A percentile compares a stretch with the other conserved stretches of the same genome.
Conservation (phyloP, 2,329 filamentous ascomycete species). For the Fusarium papillatum region DNA sequence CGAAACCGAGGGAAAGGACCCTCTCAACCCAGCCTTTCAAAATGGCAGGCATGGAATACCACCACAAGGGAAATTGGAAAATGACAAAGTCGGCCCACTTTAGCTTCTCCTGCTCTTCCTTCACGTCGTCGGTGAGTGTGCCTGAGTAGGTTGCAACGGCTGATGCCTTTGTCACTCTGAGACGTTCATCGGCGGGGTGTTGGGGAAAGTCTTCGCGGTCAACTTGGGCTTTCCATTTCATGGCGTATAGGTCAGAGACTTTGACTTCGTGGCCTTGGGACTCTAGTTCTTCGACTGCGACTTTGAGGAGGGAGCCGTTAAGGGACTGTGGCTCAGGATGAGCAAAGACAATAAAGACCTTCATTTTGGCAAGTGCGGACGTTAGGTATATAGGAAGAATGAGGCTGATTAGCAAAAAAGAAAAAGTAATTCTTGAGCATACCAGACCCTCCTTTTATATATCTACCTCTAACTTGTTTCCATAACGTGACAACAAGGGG, state of each 20-base stretch:
- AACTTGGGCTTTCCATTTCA: constrained; percentile 28
- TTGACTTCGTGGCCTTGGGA: constrained; percentile 24
- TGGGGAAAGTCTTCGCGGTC: constrained; percentile 19
- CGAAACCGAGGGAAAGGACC: constrained; percentile 19
- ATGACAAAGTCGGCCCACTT: constrained; percentile 25
- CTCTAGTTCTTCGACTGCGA: constrained; percentile 16
- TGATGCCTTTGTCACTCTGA: constrained; percentile 11
- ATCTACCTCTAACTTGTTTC: no score
- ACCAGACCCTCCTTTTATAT: neutral
- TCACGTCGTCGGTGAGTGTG: constrained; percentile 27
- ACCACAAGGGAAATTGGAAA: constrained; percentile 30
- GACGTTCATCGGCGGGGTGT: constrained; percentile 1
- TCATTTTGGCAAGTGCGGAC: neutral
- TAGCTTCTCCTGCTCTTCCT: constrained; percentile 25
- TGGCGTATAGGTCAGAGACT: constrained; percentile 27
- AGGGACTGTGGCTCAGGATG: constrained; percentile 28
- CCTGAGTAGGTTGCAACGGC: neutral
- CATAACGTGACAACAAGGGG: neutral
- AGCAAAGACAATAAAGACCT: constrained; percentile 23
- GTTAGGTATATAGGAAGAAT: neutral
- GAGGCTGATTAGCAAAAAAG: neutral
- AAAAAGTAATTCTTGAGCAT: neutral
- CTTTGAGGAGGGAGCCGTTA: constrained; percentile 15
- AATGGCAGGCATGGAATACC: constrained; percentile 29
- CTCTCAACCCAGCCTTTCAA: constrained; percentile 30